Evolutionary conservation across 768 basidiomycete species (phyloP).

Genomic region (Hydnum rufescens): DNA sequence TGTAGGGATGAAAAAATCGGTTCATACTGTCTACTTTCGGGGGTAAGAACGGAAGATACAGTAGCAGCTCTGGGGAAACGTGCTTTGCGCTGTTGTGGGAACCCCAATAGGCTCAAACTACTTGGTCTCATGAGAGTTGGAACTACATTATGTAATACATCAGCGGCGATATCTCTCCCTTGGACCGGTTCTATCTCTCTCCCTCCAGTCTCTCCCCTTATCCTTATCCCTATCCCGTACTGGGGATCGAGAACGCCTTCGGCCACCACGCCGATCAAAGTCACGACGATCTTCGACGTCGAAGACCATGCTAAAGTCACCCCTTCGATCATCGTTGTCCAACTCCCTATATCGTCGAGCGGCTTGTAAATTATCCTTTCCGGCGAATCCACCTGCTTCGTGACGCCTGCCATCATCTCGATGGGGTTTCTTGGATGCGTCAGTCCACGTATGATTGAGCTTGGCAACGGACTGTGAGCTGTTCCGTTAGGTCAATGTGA

Average conservation of each 20-base stretch:
- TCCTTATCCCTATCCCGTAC: neutral
- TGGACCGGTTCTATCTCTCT: too few species aligned
- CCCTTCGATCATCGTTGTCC: too few species aligned
- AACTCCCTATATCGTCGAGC: constrained; percentile 46
- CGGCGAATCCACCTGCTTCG: constrained; percentile 35
- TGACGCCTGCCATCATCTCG: constrained; percentile 16
- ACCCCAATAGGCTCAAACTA: neutral
- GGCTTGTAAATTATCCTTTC: constrained; percentile 53
- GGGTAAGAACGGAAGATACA: neutral
- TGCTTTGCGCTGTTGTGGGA: neutral
- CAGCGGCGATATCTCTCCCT: too few species aligned
- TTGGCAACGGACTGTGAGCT: constrained; percentile 90
- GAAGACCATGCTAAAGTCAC: too few species aligned
- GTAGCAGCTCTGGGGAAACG: neutral
- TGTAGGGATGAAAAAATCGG: neutral
- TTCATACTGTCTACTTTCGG: neutral
- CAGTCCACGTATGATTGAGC: constrained; percentile 65
- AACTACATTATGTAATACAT: too few species aligned
- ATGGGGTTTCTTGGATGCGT: constrained; percentile 37
- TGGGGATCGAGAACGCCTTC: neutral
- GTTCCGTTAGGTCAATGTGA: neutral
- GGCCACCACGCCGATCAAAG: neutral
- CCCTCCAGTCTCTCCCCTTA: neutral
- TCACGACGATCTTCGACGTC: too few species aligned
- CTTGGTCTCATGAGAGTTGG: neutral